A percentile compares a stretch with the other conserved stretches of the same genome.
phyloP scores from a whole-genome alignment of 73 alveolate species.

The Paramecium pentaurelia region DNA sequence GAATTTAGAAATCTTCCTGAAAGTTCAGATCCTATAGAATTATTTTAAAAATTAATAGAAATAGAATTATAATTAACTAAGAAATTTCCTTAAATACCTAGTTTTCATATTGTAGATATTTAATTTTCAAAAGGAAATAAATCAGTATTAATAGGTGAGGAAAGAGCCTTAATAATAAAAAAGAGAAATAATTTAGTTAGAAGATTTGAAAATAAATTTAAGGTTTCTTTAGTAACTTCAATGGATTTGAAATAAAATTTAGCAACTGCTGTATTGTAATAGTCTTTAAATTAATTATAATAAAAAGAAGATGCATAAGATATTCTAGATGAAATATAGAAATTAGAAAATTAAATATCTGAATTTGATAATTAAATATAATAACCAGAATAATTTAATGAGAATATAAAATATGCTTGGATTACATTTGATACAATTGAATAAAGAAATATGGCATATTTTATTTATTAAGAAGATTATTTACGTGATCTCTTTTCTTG shows the following conservation, averaged over 20 bases:
- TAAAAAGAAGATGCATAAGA: background rate
- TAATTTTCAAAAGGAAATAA: conserved; percentile 15
- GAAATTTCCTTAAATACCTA: background rate
- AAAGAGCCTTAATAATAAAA: background rate
- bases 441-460: conserved; percentile 15
- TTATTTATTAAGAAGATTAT: background rate
- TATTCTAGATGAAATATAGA: background rate
- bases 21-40: background rate
- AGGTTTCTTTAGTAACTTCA: background rate
- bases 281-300: background rate
- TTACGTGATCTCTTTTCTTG: background rate
- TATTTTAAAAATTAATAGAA: background rate
- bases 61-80: background rate
- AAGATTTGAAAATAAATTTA: background rate
- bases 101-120: background rate
- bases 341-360: background rate
- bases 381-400: background rate
- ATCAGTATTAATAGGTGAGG: background rate
- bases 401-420: background rate
- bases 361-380: background rate
- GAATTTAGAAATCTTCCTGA: conserved; percentile 15
- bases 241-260: conserved; percentile 25
- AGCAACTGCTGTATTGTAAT: background rate
- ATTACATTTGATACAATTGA: conserved; percentile 41
- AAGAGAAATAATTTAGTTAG: conserved; percentile 15